Percentiles rank a stretch among this genome's conserved stretches.
phyloP scores from a whole-genome alignment of 108 stramenopile species.

The Nitzschia palea region DNA sequence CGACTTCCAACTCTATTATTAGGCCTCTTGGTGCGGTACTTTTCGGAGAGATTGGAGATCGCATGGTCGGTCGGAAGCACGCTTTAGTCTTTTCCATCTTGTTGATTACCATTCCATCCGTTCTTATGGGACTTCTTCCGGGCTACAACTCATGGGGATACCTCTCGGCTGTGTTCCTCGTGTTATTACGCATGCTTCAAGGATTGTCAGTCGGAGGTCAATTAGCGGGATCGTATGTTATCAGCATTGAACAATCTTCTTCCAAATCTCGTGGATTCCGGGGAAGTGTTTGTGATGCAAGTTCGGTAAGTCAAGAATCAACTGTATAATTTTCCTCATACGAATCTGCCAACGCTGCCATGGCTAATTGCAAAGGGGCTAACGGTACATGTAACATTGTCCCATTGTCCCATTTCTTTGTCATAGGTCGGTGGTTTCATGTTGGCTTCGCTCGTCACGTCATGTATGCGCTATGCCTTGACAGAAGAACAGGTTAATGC shows the following conservation, averaged over 20 bases:
- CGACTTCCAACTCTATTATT: no score
- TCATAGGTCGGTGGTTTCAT: slow-evolving; percentile 65
- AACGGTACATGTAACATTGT: no score
- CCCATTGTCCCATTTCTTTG: not conserved
- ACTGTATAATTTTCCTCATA: not conserved
- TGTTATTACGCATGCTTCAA: slow-evolving; percentile 78
- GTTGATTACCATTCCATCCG: slow-evolving; percentile 73
- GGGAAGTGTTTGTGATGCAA: slow-evolving; percentile 66
- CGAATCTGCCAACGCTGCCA: no score
- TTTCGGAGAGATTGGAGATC: slow-evolving; percentile 73
- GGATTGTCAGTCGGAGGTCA: slow-evolving; percentile 88
- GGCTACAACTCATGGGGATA: slow-evolving; percentile 67
- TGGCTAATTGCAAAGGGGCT: no score
- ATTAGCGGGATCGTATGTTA: slow-evolving; percentile 67
- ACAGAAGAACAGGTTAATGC: slow-evolving; percentile 58
- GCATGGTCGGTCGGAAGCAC: slow-evolving; percentile 63
- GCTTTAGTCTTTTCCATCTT: slow-evolving; percentile 70
- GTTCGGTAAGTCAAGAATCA: slow-evolving; percentile 46
- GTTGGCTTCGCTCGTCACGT: slow-evolving; percentile 58
- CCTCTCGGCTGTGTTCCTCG: slow-evolving; percentile 57
- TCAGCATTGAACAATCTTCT: slow-evolving; percentile 65
- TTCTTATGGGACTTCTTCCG: slow-evolving; percentile 85
- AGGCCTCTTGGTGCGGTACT: slow-evolving; percentile 61
- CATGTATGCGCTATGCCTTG: slow-evolving; percentile 51
- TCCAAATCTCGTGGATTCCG: slow-evolving; percentile 56